phyloP scores from a whole-genome alignment of 257 asterid species.

The Scutellaria barbata region DNA sequence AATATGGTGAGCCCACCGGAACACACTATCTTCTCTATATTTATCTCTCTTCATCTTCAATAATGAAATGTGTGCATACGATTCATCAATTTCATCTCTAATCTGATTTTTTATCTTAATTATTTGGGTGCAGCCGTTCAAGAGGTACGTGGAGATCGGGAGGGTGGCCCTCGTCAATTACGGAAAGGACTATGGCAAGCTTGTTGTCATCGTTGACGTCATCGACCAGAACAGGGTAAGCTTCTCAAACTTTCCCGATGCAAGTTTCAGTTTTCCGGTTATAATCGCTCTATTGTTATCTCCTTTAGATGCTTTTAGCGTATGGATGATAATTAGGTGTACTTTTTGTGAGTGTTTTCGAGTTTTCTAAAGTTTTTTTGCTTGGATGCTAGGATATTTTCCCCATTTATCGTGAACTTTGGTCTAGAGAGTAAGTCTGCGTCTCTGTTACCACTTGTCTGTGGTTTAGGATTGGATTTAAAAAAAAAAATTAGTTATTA shows the following conservation, averaged over 20 bases:
- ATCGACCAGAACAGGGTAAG: constrained; percentile 84
- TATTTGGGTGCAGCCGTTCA: constrained; percentile 68
- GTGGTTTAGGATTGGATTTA: no score
- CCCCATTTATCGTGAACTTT: no score
- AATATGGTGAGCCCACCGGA: constrained; percentile 34
- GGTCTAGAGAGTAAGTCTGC: no score
- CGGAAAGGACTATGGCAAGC: constrained; percentile 86
- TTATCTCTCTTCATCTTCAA: not conserved
- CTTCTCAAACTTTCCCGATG: not conserved
- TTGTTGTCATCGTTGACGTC: constrained; percentile 90
- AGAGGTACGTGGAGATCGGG: constrained; percentile 95
- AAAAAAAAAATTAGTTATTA: not conserved
- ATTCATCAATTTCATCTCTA: not conserved
- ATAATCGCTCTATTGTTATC: not conserved
- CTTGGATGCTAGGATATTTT: no score
- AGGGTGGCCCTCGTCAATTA: constrained; percentile 89
- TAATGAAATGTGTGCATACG: not conserved
- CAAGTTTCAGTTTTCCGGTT: not conserved
- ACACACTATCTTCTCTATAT: not conserved
- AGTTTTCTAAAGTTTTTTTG: no score
- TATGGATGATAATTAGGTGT: not conserved
- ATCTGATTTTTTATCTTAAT: not conserved
- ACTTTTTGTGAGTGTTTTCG: no score
- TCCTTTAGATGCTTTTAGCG: not conserved
- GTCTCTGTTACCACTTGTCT: no score